Evolutionary conservation across 2,329 filamentous ascomycete genomes (phyloP), one percentile per base, ranked within the genome.

Genomic region (Fusarium pseudocircinatum): DNA sequence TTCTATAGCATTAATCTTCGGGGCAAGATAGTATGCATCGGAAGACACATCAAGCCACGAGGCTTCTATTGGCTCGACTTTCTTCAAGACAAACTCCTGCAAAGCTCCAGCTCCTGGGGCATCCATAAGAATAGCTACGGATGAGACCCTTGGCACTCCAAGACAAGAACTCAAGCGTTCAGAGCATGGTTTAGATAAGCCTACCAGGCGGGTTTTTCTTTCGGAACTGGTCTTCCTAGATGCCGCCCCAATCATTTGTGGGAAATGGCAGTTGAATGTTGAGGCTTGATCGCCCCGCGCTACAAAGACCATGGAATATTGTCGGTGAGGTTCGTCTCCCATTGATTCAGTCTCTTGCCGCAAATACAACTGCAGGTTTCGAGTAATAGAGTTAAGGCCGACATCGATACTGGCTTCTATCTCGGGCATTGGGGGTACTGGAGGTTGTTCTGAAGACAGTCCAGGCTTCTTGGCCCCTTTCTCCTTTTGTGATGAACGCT

Each of bases 301-400:
- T 20, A 91, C 86, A 67, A 93, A 91, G 6, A 93, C 82, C 63
- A 86, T 85, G 1, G 85, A 82, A 70, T 90, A 90, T 3, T 77
- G 70, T 24, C 70, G 66, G 2, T 53, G 37, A 9, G 60, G 16
- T 24, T 63, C 46, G 24, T 24, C 36, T 37, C 50, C 40, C 15
- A 26, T 15, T 22, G 50, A 53, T 12, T 67, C 50, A 10, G 47
- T 34, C 16, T 49, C 40, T 15, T 54, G 30, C n/a, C 42, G 58
- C 20, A 85, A 81, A 34, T 82, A 75, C 26, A 80, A 78, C 68
- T 91, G 86, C 6, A 95, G 84, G 54, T 84, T 84, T 24, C 89
- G 87, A 10, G 89, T 91, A 64, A 94, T 90, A 64, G 83, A 86
- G 74, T 90, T 88, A 49, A 94, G 83, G 6, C 93, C 93, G 53